Percentiles rank a stretch among this genome's conserved stretches.
Conservation (phyloP, 331 rosid genomes). For the Malus hybrid region DNA sequence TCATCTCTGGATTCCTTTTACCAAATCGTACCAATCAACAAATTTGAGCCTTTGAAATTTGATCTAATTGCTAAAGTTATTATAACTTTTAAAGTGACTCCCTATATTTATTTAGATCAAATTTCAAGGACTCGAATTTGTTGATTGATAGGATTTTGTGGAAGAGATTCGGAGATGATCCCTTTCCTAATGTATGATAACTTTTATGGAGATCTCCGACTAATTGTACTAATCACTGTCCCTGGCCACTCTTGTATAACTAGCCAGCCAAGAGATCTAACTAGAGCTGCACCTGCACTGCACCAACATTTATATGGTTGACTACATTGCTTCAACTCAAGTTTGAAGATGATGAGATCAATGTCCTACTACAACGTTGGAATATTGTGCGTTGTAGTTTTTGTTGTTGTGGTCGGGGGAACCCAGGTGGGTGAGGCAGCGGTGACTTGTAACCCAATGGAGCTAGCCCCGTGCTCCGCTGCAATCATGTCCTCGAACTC, state of each 20-base stretch:
- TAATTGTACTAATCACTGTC: background rate
- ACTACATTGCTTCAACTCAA: background rate
- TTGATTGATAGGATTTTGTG: too few relatives aligned
- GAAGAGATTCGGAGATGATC: too few relatives aligned
- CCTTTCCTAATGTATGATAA: too few relatives aligned
- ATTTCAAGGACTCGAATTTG: too few relatives aligned
- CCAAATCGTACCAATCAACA: too few relatives aligned
- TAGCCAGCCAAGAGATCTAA: constrained; percentile 3
- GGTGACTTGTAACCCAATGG: constrained; percentile 34
- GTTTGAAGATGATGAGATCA: background rate
- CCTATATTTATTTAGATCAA: too few relatives aligned
- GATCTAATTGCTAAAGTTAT: too few relatives aligned
- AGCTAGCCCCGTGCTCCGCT: constrained; percentile 36
- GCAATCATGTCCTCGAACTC: constrained; percentile 33
- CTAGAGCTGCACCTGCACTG: background rate
- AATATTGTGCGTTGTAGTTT: background rate
- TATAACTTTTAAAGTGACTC: too few relatives aligned
- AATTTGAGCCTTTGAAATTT: too few relatives aligned
- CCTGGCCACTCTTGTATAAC: constrained; percentile 21
- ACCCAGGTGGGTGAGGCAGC: background rate
- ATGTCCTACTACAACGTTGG: background rate
- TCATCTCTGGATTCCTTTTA: too few relatives aligned
- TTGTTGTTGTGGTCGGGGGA: background rate
- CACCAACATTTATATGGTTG: background rate
- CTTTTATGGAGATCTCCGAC: too few relatives aligned